Conservation (phyloP, 768 basidiomycete species). For the Coprinopsis marcescibilis region DNA sequence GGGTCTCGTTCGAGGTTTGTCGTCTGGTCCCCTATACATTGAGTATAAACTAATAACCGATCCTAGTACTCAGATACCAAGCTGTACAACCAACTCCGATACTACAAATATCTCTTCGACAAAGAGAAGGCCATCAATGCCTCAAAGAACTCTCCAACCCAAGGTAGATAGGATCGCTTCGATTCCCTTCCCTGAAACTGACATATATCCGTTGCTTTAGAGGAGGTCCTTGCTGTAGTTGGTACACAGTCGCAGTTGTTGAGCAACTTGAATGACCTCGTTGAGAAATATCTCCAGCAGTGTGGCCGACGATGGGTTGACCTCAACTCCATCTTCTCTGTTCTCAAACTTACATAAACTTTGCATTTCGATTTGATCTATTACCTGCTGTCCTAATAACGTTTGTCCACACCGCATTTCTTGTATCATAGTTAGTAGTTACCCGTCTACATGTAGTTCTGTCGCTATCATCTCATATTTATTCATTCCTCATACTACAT, state of each 20-base stretch:
- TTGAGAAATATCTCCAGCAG: slow-evolving; percentile 77
- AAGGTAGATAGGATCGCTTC: slow-evolving; percentile 26
- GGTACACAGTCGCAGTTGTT: slow-evolving; percentile 48
- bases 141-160: slow-evolving; percentile 39
- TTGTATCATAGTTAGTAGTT: no score
- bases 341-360: slow-evolving; percentile 49
- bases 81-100: slow-evolving; percentile 88
- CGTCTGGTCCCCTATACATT: neutral
- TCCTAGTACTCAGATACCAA: slow-evolving; percentile 75
- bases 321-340: slow-evolving; percentile 72
- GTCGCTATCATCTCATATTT: no score
- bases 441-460: no score
- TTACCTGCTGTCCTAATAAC: no score
- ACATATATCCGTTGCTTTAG: slow-evolving; percentile 19
- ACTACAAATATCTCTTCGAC: slow-evolving; percentile 77
- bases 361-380: no score
- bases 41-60: slow-evolving; percentile 3
- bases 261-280: slow-evolving; percentile 44
- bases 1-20: slow-evolving; percentile 70
- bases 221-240: slow-evolving; percentile 47
- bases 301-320: slow-evolving; percentile 91
- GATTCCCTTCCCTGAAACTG: neutral
- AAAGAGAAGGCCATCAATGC: slow-evolving; percentile 51
- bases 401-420: no score
- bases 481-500: no score